phyloP scores from a whole-genome alignment of 768 basidiomycete genomes.

The Collybia nuda region DNA sequence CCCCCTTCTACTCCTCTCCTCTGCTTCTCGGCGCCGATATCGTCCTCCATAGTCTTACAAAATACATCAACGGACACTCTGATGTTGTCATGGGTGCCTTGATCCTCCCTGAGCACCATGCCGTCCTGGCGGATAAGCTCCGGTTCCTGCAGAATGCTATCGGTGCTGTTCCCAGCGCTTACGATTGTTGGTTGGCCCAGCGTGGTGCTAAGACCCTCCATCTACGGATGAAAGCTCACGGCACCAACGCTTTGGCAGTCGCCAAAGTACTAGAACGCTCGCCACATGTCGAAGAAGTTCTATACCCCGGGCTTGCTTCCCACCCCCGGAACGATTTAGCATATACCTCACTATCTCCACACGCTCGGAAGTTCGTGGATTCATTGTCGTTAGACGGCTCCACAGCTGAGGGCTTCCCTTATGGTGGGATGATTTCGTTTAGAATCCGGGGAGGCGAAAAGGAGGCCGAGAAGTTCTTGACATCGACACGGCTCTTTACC shows the following conservation, averaged over 20 bases:
- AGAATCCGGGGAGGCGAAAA: conserved; percentile 56
- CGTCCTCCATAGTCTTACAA: conserved; percentile 81
- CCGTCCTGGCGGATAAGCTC: conserved; percentile 50
- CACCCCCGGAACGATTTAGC: conserved; percentile 71
- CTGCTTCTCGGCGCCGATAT: conserved; percentile 84
- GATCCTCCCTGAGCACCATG: conserved; percentile 61
- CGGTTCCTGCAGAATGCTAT: conserved; percentile 90
- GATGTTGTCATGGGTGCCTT: conserved; percentile 91
- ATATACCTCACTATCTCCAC: conserved; percentile 59
- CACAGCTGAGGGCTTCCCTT: conserved; percentile 67
- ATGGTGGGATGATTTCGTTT: conserved; percentile 89
- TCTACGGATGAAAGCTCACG: conserved; percentile 86
- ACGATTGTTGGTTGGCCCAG: conserved; percentile 89
- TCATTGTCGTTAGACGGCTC: conserved; percentile 30
- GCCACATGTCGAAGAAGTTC: conserved; percentile 72
- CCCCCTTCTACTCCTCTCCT: conserved; percentile 88
- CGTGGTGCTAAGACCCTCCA: conserved; percentile 91
- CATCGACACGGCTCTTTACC: conserved; percentile 63
- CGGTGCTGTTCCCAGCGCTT: conserved; percentile 81
- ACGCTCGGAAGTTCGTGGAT: conserved; percentile 67
- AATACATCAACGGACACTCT: conserved; percentile 93
- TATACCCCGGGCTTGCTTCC: conserved; percentile 79
- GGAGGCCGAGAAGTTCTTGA: conserved; percentile 69
- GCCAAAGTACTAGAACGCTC: conserved; percentile 58
- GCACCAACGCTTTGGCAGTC: conserved; percentile 75